Base-by-base conservation (phyloP, 2,329 filamentous ascomycete genomes). In the Fusarium hainanense region DNA sequence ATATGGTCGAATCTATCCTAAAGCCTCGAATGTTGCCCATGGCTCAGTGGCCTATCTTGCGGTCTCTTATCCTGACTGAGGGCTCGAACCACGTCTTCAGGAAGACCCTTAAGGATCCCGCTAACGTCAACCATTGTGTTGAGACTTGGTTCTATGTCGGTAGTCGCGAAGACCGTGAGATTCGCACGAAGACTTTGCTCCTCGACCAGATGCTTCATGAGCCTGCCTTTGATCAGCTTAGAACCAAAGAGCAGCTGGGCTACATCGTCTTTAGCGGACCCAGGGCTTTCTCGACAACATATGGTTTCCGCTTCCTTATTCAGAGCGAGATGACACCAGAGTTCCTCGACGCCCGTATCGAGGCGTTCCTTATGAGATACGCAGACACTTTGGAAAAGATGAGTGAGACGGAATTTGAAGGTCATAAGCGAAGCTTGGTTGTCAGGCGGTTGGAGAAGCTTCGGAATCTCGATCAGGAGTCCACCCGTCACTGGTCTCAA, bases 181-280 rank as follows among this genome's bases (percentile, higher is more conserved):
- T 92, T 14, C 89, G 93, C 20, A 92, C 94, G 16, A 94, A 92
- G 79, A 86, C 93, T 1, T 84, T 97, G 43, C 85, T 99, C 8
- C 86, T 98, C 43, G 92, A 93, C 27, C 96, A 98, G 80, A 92
- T 99, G 82, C 90, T 93, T 0, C 92, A 97, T 59, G 96, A 99
- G 81, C 94, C 94, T 6, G 92, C 92, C 11, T 99, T 98, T 77
- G 93, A 99, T 80, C 94, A 97, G 79, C 86, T 99, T 10, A 89
- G 96, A 51, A 98, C 96, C 44, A 98, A 98, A 80, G 95, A 99
- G 79, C 95, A 99, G 81, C 90, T 99, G 9, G 96, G 96, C 14
- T 99, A 99, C 74, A 93, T 99, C 55, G 95, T 99, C 1, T 97
- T 95, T 80, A 95, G 92, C 50, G 93, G 93, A 28, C 85, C 89